Percentiles rank a stretch among this genome's conserved stretches.
phyloP scores from a whole-genome alignment of 768 basidiomycete genomes.

The Neoboletus magnificus region DNA sequence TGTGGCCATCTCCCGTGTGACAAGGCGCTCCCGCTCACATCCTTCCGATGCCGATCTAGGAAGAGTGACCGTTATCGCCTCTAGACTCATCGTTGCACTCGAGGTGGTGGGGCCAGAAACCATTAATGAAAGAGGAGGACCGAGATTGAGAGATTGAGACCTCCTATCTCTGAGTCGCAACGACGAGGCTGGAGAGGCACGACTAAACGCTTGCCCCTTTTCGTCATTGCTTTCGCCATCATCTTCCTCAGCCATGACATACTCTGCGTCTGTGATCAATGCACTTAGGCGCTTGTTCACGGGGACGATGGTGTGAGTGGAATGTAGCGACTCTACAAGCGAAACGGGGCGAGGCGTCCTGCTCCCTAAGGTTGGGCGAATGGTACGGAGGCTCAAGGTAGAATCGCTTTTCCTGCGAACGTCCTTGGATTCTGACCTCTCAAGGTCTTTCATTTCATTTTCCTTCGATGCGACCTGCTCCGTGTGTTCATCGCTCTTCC shows the following conservation, averaged over 20 bases:
- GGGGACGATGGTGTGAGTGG: constrained; percentile 68
- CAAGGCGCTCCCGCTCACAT: constrained; percentile 40
- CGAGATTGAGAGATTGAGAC: constrained; percentile 61
- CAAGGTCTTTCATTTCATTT: constrained; percentile 30
- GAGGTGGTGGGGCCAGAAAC: constrained; percentile 22
- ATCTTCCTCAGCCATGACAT: constrained; percentile 62
- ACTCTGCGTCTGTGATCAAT: constrained; percentile 64
- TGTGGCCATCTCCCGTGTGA: constrained; percentile 40
- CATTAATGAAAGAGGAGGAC: constrained; percentile 32
- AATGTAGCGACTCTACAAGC: constrained; percentile 73
- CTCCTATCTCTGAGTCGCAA: constrained; percentile 51
- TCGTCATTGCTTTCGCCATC: constrained; percentile 28
- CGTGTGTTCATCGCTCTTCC: constrained; percentile 36
- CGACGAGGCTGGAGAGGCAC: constrained; percentile 43
- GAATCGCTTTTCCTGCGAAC: constrained; percentile 80
- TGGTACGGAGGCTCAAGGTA: constrained; percentile 73
- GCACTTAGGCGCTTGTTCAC: constrained; percentile 64
- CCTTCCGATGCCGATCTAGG: constrained; percentile 27
- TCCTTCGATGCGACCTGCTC: constrained; percentile 22
- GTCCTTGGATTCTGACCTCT: constrained; percentile 53
- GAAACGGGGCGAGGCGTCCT: constrained; percentile 71
- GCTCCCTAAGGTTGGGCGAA: constrained; percentile 50
- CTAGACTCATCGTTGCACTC: constrained; percentile 31
- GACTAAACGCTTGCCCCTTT: constrained; percentile 16
- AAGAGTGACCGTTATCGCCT: constrained; percentile 28